A percentile compares a stretch with the other conserved stretches of the same genome.
These are phyloP conservation scores for Moniliophthora roreri DNA, from an alignment of 1,284 basidiomycete genomes.

Conservation along the genomic window DNA sequence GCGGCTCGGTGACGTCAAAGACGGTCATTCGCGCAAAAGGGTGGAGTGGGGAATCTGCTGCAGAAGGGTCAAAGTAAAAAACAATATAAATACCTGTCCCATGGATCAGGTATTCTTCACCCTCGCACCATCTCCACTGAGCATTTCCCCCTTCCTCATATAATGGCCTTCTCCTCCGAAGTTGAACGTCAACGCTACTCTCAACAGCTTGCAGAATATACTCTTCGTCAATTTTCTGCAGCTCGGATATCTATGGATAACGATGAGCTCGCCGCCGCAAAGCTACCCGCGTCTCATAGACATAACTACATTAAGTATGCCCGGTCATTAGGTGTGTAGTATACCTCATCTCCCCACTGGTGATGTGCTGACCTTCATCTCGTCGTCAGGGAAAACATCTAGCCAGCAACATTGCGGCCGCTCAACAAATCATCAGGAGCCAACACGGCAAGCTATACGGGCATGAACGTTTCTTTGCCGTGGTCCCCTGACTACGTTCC, in stretches of 20 bases:
- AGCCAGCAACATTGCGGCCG: too few relatives aligned
- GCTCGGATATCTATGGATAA: constrained; percentile 34
- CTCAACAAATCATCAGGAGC: too few relatives aligned
- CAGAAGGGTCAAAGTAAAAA: not conserved
- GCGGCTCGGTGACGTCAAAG: not conserved
- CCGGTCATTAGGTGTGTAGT: not conserved
- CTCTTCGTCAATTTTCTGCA: constrained; percentile 42
- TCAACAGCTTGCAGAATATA: constrained; percentile 45
- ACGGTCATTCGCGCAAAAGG: not conserved
- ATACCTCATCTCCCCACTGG: not conserved
- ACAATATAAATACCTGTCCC: not conserved
- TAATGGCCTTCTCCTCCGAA: constrained; percentile 26
- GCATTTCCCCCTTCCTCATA: not conserved
- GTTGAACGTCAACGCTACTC: constrained; percentile 37
- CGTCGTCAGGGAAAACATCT: not conserved
- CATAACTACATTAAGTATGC: constrained; percentile 12
- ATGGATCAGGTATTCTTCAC: not conserved
- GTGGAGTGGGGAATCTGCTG: not conserved
- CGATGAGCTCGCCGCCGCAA: constrained; percentile 32
- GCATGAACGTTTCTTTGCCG: too few relatives aligned
- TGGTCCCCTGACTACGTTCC: not conserved
- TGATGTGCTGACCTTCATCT: not conserved
- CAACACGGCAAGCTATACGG: too few relatives aligned
- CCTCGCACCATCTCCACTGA: not conserved
- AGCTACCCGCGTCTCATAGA: constrained; percentile 31